phyloP scores from a whole-genome alignment of 805 yeast genomes.

The Ogataea nonfermentans region DNA sequence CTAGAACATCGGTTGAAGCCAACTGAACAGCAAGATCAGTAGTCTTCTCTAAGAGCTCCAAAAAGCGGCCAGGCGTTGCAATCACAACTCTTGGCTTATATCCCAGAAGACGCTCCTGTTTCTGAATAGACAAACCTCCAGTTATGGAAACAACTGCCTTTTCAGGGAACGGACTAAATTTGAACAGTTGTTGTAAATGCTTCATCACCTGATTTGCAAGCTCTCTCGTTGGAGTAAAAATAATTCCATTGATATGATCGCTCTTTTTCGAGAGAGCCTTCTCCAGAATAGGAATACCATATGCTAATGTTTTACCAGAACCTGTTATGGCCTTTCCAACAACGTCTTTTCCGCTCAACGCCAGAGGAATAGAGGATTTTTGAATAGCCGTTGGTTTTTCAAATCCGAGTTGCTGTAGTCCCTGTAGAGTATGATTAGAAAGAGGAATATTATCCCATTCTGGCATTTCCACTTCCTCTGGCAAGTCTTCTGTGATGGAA shows the following conservation, averaged over 20 bases:
- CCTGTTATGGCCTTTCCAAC: constrained; percentile 98
- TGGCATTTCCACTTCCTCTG: constrained; percentile 49
- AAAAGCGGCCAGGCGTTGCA: constrained; percentile 93
- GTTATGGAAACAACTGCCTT: constrained; percentile 72
- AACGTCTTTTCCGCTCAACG: constrained; percentile 72
- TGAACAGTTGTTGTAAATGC: constrained; percentile 62
- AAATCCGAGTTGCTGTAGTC: constrained; percentile 59
- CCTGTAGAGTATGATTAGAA: constrained; percentile 58
- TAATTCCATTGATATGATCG: constrained; percentile 63
- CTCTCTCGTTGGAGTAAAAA: constrained; percentile 95
- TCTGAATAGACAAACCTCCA: constrained; percentile 93
- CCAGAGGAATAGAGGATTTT: constrained; percentile 66
- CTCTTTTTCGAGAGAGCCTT: constrained; percentile 39
- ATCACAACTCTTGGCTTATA: constrained; percentile 79
- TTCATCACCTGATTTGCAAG: constrained; percentile 89
- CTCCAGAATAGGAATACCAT: constrained; percentile 89
- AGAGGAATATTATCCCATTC: constrained; percentile 53
- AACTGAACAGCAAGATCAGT: constrained; percentile 42
- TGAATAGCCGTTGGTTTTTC: constrained; percentile 83
- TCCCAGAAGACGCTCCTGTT: constrained; percentile 77
- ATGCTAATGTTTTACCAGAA: constrained; percentile 95
- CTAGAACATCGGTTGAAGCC: constrained; percentile 50
- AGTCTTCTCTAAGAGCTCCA: constrained; percentile 72
- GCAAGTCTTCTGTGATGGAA: constrained; percentile 13
- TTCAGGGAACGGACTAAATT: constrained; percentile 42